A percentile compares a stretch with the other conserved stretches of the same genome.
These are phyloP conservation scores for Zancudomyces culisetae DNA, from an alignment of 371 early-diverging fungal species.

Conservation along the genomic window DNA sequence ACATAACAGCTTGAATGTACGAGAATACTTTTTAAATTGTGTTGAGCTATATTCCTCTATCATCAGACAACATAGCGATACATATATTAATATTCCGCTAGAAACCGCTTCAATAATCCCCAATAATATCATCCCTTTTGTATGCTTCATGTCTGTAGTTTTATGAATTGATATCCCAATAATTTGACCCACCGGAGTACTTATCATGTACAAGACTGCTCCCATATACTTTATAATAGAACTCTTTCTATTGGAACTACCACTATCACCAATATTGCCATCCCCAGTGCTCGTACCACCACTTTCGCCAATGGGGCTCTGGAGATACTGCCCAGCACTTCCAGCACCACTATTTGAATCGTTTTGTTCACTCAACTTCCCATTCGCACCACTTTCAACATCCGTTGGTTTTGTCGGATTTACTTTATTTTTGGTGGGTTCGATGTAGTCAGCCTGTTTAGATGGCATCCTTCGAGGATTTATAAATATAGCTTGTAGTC, in stretches of 20 bases:
- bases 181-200: constrained; percentile 58
- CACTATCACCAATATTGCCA: neutral
- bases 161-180: constrained; percentile 50
- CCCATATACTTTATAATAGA: constrained; percentile 2
- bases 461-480: too few species aligned
- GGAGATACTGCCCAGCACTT: neutral
- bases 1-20: constrained; percentile 22
- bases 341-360: too few species aligned
- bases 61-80: constrained; percentile 49
- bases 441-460: too few species aligned
- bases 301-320: neutral
- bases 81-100: constrained; percentile 64
- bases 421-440: too few species aligned
- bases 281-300: too few species aligned
- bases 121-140: constrained; percentile 34
- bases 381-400: too few species aligned
- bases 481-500: too few species aligned
- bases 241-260: neutral
- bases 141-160: constrained; percentile 33
- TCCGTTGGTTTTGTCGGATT: too few species aligned
- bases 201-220: constrained; percentile 26
- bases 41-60: constrained; percentile 43
- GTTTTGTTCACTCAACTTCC: too few species aligned
- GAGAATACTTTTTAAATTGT: constrained; percentile 28
- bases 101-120: constrained; percentile 58